Evolutionary conservation across 768 basidiomycete genomes (phyloP).

Genomic region (Termitomyces sp.): DNA sequence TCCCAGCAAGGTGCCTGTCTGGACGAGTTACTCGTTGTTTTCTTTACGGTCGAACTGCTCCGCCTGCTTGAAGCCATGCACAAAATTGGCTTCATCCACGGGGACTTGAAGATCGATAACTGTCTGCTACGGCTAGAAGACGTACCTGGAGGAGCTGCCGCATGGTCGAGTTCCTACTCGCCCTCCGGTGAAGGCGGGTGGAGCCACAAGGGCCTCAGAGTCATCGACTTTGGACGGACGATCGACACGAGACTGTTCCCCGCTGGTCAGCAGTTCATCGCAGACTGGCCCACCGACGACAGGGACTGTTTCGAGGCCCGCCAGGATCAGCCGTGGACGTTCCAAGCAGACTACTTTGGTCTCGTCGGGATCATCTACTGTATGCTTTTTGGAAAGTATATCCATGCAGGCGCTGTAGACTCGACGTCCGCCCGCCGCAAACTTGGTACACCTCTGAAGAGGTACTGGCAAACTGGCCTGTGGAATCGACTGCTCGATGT

Average conservation of each 20-base stretch:
- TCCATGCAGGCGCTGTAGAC: constrained; percentile 61
- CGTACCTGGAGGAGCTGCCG: constrained; percentile 59
- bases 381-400: constrained; percentile 95
- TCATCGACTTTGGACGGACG: constrained; percentile 97
- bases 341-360: constrained; percentile 95
- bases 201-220: constrained; percentile 78
- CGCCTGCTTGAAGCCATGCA: constrained; percentile 82
- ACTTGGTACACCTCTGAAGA: constrained; percentile 74
- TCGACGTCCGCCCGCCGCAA: constrained; percentile 41
- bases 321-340: constrained; percentile 83
- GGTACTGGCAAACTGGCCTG: constrained; percentile 91
- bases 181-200: constrained; percentile 79
- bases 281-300: constrained; percentile 86
- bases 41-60: constrained; percentile 90
- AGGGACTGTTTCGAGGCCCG: constrained; percentile 91
- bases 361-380: constrained; percentile 91
- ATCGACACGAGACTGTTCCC: constrained; percentile 86
- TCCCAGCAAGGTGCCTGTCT: constrained; percentile 76
- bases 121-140: constrained; percentile 91
- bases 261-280: constrained; percentile 68
- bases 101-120: constrained; percentile 99
- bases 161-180: constrained; percentile 75
- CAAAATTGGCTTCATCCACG: constrained; percentile 82
- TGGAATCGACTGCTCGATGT: constrained; percentile 84
- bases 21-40: constrained; percentile 91